Evolutionary conservation across 306 rosid species (phyloP), one percentile per base, ranked within the genome.

Genomic region (Acacia melanoxylon): DNA sequence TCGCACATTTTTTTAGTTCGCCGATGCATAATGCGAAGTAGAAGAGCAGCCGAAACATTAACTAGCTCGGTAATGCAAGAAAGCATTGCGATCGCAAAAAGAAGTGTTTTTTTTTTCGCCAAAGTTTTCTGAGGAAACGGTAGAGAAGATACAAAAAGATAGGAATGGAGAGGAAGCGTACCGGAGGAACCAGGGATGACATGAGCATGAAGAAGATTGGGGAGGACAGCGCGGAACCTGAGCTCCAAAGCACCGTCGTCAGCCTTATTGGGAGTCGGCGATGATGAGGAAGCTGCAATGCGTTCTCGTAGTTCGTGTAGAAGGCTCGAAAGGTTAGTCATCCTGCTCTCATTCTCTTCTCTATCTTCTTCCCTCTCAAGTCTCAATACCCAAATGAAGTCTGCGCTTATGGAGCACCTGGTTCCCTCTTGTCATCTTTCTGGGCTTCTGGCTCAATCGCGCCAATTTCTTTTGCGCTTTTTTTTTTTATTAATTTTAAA

Each of bases 141-240:
- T 37, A 29, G 41, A 15, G 42, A 31, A 63, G 37, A 63, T 14
- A 31, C 10, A 63, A 13, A 25, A 12, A 15, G 37, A 59, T 59
- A 31, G 66, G 31, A 15, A 31, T 29, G 56, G 24, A 79, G 72
- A 81, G 49, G 42, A 51, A 41, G 33, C 22, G 10, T 74, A 89
- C 94, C 97, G 54, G 96, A 77, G 66, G 97, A 85, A 81, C 94
- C 87, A 37, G 99, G 92, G 35, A 88, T 85, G 75, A 93, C 93
- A 25, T 86, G 81, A 52, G 93, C 58, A 51, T 89, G 90, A 63
- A 95, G 91, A 59, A 95, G 98, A 85, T 88, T 84, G 66, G 96
- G 99, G 37, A 95, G 93, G 56, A 95, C 91, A 56, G 89, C 82
- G n/a, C 99, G 96, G 89, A 95, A 95, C 46, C 97, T 66, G 54